Evolutionary conservation across 345 rosid genomes (phyloP), one percentile per base, ranked within the genome.

Genomic region (Rubroshorea leprosula): DNA sequence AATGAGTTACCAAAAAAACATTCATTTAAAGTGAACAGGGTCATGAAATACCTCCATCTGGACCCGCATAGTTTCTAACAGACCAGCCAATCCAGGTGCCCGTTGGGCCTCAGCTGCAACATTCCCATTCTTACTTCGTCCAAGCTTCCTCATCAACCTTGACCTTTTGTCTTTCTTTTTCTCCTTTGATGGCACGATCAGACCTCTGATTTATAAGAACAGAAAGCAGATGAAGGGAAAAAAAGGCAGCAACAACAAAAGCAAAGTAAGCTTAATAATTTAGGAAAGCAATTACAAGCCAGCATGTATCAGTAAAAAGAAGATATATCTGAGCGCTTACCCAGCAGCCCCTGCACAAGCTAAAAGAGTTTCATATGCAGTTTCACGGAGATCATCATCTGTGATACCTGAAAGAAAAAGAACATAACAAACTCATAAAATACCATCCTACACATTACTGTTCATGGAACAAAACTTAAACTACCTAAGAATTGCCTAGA

Each of bases 311-410:
- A 35, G 12, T 6, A 35, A 35, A 35, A 35, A n/a, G n/a, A 35
- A 4, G 41, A 35, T 3, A 1, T 1, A 6, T 35, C 7, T 35
- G 41, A 35, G 12, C 1, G 41, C 41, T 35, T 79, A 93, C 99
- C 99, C 97, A 48, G 97, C 65, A 55, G 99, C 91, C 58, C 99
- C 99, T 63, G 99, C 99, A 68, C 97, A 89, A 26, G 96, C 95
- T 79, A 93, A 71, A 51, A 93, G 89, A 72, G 87, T 71, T 77
- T 93, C 97, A 54, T 83, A 93, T 26, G 99, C 96, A 59, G 95
- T 85, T 74, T 93, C 97, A 10, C 97, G 92, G 29, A 89, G 85
- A 72, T 93, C 99, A 38, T 93, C 99, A 71, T 85, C 97, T 23
- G 84, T 75, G 25, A 85, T 79, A 68, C 96, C 99, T 93, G 76